Percentiles rank a stretch among this genome's conserved stretches.
Evolutionary conservation across 805 yeast genomes (phyloP).

Genomic region (Ogataea nakhonphanomensis): DNA sequence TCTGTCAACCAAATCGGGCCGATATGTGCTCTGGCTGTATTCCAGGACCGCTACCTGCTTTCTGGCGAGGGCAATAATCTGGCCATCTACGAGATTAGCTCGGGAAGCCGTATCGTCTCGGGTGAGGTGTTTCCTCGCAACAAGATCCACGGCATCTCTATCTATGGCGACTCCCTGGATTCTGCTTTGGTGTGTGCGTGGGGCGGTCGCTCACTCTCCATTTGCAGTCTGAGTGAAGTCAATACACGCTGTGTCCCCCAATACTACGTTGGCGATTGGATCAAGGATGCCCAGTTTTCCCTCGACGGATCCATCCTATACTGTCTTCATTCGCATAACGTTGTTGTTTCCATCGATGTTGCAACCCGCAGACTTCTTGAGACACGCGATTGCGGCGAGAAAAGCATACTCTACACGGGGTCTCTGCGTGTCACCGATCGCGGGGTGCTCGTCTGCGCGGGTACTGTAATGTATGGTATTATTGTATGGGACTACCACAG

Average conservation of each 20-base stretch:
- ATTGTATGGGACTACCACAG: slow-evolving; percentile 65
- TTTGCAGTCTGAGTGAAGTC: slow-evolving; percentile 36
- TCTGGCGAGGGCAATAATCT: slow-evolving; percentile 74
- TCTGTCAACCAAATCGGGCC: slow-evolving; percentile 56
- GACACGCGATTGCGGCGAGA: slow-evolving; percentile 53
- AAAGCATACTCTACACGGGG: slow-evolving; percentile 87
- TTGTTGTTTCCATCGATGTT: slow-evolving; percentile 41
- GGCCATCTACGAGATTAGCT: slow-evolving; percentile 47
- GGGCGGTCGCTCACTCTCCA: slow-evolving; percentile 52
- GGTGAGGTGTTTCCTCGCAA: slow-evolving; percentile 59
- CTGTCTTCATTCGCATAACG: slow-evolving; percentile 78
- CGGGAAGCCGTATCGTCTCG: slow-evolving; percentile 32
- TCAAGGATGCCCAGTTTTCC: slow-evolving; percentile 56
- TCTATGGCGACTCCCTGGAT: slow-evolving; percentile 21
- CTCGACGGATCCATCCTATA: slow-evolving; percentile 37
- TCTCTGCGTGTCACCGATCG: slow-evolving; percentile 49
- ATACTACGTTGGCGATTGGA: slow-evolving; percentile 72
- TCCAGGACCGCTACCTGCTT: slow-evolving; percentile 35
- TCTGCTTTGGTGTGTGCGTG: slow-evolving; percentile 39
- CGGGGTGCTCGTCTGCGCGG: slow-evolving; percentile 67
- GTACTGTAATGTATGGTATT: slow-evolving; percentile 90
- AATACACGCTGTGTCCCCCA: slow-evolving; percentile 34
- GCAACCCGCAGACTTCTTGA: slow-evolving; percentile 25
- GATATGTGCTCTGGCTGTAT: slow-evolving; percentile 56
- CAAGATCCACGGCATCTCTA: slow-evolving; percentile 76